A percentile compares a stretch with the other conserved stretches of the same genome.
These are phyloP conservation scores for Trichoderma breve DNA, from an alignment of 2,329 filamentous ascomycete species.

Conservation along the genomic window DNA sequence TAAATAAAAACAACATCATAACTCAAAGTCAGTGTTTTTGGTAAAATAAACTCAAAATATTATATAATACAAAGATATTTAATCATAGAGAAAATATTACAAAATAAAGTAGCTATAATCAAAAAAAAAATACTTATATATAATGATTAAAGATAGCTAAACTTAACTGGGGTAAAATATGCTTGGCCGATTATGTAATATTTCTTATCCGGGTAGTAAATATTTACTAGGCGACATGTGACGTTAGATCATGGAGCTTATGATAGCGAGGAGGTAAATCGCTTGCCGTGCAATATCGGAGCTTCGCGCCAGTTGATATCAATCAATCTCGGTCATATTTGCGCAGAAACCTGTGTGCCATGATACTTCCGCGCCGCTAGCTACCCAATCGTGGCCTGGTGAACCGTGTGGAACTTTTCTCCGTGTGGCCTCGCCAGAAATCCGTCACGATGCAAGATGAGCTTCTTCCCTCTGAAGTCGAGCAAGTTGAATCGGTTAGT, in stretches of 20 bases:
- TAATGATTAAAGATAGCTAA: not conserved
- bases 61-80: not conserved
- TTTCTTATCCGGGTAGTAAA: not conserved
- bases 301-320: not conserved
- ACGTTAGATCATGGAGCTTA: not conserved
- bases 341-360: not conserved
- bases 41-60: not conserved
- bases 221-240: not conserved
- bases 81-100: too few relatives aligned
- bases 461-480: conserved; percentile 24
- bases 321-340: not conserved
- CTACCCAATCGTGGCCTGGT: not conserved
- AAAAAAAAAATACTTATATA: not conserved
- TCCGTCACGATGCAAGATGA: conserved; percentile 24
- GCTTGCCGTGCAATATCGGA: not conserved
- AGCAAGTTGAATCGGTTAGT: conserved; percentile 29
- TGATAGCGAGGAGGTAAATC: not conserved
- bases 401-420: not conserved
- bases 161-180: not conserved
- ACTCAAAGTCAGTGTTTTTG: too few relatives aligned
- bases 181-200: not conserved
- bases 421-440: not conserved
- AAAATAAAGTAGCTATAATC: not conserved
- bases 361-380: conserved; percentile 1
- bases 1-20: not conserved